Evolutionary conservation across 2,329 filamentous ascomycete genomes (phyloP).

Genomic region (Cladosporium cucumerinum): DNA sequence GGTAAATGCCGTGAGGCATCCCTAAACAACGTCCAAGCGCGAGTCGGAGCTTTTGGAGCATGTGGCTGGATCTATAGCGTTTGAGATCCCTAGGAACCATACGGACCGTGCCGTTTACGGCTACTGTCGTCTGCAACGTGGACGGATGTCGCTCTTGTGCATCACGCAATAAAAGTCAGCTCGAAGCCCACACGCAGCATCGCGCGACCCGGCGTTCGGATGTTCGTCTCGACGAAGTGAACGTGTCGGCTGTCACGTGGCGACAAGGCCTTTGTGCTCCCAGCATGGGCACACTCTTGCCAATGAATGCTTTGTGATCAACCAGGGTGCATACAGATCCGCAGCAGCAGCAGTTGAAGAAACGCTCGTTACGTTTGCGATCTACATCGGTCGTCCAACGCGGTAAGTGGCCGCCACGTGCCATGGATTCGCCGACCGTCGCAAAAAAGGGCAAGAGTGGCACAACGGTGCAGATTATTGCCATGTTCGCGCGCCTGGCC

Average conservation of each 20-base stretch:
- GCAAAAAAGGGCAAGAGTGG: slow-evolving; percentile 10
- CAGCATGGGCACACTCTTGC: not conserved
- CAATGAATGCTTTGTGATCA: slow-evolving; percentile 7
- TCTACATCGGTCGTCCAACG: not conserved
- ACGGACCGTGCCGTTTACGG: slow-evolving; percentile 17
- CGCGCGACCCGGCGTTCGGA: slow-evolving; percentile 8
- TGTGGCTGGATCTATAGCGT: slow-evolving; percentile 15
- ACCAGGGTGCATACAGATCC: not conserved
- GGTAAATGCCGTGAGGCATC: slow-evolving; percentile 16
- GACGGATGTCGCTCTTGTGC: slow-evolving; percentile 2
- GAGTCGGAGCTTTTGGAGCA: slow-evolving; percentile 15
- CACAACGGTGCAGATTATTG: slow-evolving; percentile 12
- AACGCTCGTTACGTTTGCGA: slow-evolving; percentile 11
- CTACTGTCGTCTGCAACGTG: slow-evolving; percentile 13
- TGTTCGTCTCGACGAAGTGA: slow-evolving; percentile 8
- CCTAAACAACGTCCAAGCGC: slow-evolving; percentile 11
- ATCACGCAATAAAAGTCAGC: slow-evolving; percentile 12
- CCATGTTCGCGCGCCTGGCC: slow-evolving; percentile 7
- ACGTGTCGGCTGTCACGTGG: slow-evolving; percentile 7
- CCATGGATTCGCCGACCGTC: not conserved
- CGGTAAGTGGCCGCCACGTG: slow-evolving; percentile 15
- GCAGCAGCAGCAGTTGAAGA: not conserved
- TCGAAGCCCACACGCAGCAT: not conserved
- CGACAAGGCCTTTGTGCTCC: not conserved
- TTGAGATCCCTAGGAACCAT: slow-evolving; percentile 16